Evolutionary conservation across 202 grass and related monocot species (phyloP).

Genomic region (Zizania palustris): DNA sequence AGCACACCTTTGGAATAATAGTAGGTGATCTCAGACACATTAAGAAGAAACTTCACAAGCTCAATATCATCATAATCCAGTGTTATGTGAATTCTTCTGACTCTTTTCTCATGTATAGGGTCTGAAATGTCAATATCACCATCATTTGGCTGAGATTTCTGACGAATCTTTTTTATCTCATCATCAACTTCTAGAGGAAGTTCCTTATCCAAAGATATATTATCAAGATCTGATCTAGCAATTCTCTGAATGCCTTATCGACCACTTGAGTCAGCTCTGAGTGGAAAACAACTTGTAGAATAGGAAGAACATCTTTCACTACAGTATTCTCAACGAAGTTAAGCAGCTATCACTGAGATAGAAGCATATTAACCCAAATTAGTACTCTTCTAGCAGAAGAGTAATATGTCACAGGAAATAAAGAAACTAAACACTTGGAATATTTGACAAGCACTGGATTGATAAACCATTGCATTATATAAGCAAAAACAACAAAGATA

Average conservation of each 20-base stretch:
- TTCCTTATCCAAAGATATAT: slow-evolving; percentile 80
- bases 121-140: slow-evolving; percentile 37
- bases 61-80: slow-evolving; percentile 98
- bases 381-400: neutral
- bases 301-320: slow-evolving; percentile 84
- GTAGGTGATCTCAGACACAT: slow-evolving; percentile 84
- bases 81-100: slow-evolving; percentile 80
- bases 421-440: neutral
- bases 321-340: slow-evolving; percentile 93
- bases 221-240: slow-evolving; percentile 80
- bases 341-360: slow-evolving; percentile 73
- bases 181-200: slow-evolving; percentile 59
- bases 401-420: slow-evolving; percentile 21
- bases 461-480: neutral
- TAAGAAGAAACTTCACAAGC: slow-evolving; percentile 94
- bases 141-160: slow-evolving; percentile 50
- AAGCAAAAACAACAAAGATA: neutral
- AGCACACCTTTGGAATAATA: no score
- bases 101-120: slow-evolving; percentile 73
- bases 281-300: slow-evolving; percentile 75
- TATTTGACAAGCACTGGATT: neutral
- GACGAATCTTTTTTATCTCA: slow-evolving; percentile 59
- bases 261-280: slow-evolving; percentile 58
- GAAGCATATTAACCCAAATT: slow-evolving; percentile 41
- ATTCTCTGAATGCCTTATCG: slow-evolving; percentile 77